phyloP scores from a whole-genome alignment of 768 basidiomycete species.

The Trametes meyenii region DNA sequence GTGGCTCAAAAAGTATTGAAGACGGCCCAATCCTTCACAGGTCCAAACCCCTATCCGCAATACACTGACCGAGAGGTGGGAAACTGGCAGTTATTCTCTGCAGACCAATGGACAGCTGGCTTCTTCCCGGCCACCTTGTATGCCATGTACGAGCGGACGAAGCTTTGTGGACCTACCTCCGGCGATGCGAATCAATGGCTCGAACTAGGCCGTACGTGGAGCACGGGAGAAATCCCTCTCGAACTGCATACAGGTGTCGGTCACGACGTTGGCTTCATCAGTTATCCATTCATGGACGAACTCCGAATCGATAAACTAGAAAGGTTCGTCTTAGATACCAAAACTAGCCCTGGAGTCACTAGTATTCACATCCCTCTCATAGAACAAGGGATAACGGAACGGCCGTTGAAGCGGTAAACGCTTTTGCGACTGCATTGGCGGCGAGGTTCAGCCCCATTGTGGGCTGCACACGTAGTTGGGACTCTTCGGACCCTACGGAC shows the following conservation, averaged over 20 bases:
- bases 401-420: conserved; percentile 55
- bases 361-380: neutral
- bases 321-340: neutral
- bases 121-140: conserved; percentile 68
- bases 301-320: conserved; percentile 50
- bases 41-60: conserved; percentile 56
- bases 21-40: conserved; percentile 50
- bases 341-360: no score
- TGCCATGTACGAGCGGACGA: conserved; percentile 55
- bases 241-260: conserved; percentile 52
- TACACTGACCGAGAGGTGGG: conserved; percentile 56
- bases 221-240: conserved; percentile 53
- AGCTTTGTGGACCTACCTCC: conserved; percentile 46
- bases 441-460: conserved; percentile 59
- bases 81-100: conserved; percentile 53
- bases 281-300: conserved; percentile 69
- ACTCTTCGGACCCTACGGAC: conserved; percentile 56
- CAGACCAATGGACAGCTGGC: conserved; percentile 68
- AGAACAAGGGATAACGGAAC: conserved; percentile 63
- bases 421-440: conserved; percentile 60
- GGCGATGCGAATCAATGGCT: conserved; percentile 61
- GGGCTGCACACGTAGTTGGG: conserved; percentile 75
- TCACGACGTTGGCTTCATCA: conserved; percentile 74
- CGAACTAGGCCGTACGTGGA: conserved; percentile 51
- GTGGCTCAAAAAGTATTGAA: conserved; percentile 60